phyloP scores from a whole-genome alignment of 176 grass and related monocot species.

The Zizania latifolia region DNA sequence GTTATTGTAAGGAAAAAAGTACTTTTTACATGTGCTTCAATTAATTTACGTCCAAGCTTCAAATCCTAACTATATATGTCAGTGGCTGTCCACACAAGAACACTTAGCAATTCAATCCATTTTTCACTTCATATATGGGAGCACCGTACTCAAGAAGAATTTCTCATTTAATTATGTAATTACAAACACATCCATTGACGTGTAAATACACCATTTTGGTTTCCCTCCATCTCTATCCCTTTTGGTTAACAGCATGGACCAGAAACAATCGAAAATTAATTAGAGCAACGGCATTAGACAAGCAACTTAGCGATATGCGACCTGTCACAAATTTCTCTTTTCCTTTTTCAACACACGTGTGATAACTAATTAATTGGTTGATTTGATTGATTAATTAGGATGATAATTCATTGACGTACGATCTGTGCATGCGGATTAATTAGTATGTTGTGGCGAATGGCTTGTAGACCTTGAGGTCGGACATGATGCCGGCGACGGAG shows the following conservation, averaged over 20 bases:
- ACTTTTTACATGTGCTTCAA: not conserved
- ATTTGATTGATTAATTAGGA: slow-evolving; percentile 8
- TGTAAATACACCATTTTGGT: not conserved
- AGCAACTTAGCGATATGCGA: not conserved
- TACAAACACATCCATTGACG: not conserved
- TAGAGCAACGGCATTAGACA: not conserved
- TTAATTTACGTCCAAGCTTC: no score
- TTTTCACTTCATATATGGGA: not conserved
- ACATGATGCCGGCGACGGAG: slow-evolving; percentile 70
- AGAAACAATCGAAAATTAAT: slow-evolving; percentile 38
- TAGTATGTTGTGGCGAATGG: slow-evolving; percentile 57
- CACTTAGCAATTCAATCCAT: not conserved
- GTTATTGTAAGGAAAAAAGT: not conserved
- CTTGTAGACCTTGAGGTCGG: slow-evolving; percentile 74
- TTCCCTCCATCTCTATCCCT: not conserved
- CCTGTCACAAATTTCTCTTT: not conserved
- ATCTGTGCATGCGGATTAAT: slow-evolving; percentile 28
- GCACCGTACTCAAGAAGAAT: not conserved
- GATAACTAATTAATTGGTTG: no score
- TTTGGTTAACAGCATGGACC: slow-evolving; percentile 11
- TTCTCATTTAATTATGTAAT: not conserved
- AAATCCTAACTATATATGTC: not conserved
- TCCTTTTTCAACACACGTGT: not conserved
- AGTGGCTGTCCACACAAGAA: no score
- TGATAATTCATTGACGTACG: not conserved